phyloP scores from a whole-genome alignment of 352 stramenopile species.

The Elongisporangium senticosum region DNA sequence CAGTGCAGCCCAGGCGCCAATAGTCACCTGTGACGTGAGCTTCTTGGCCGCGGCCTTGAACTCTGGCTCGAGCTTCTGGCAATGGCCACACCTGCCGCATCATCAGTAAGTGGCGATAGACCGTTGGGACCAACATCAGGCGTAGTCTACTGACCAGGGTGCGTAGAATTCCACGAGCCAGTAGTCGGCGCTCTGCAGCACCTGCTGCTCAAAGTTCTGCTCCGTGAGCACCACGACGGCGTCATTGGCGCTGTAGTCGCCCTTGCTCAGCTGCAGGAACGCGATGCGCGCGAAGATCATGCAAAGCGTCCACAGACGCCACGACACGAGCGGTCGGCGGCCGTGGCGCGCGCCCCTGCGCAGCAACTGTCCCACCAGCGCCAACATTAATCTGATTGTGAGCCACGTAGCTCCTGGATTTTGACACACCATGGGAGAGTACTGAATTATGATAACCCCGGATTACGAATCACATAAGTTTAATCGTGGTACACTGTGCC shows the following conservation, averaged over 20 bases:
- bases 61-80: constrained; percentile 86
- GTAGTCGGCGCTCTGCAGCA: constrained; percentile 73
- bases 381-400: neutral
- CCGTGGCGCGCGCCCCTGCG: neutral
- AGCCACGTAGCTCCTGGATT: neutral
- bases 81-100: constrained; percentile 80
- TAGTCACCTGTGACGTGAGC: constrained; percentile 65
- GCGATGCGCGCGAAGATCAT: neutral
- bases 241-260: constrained; percentile 46
- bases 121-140: neutral
- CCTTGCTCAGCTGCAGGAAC: constrained; percentile 3
- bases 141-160: constrained; percentile 54
- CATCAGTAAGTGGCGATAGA: neutral
- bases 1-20: too few species aligned
- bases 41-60: constrained; percentile 86
- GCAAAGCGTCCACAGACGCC: neutral
- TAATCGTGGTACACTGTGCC: too few species aligned
- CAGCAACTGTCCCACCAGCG: neutral
- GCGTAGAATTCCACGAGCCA: constrained; percentile 94
- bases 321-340: neutral
- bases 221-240: constrained; percentile 69
- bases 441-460: too few species aligned
- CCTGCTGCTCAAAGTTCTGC: constrained; percentile 80
- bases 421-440: neutral
- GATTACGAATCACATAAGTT: neutral